phyloP scores from a whole-genome alignment of 495 filamentous ascomycete genomes.

The Pyronema omphalodes region DNA sequence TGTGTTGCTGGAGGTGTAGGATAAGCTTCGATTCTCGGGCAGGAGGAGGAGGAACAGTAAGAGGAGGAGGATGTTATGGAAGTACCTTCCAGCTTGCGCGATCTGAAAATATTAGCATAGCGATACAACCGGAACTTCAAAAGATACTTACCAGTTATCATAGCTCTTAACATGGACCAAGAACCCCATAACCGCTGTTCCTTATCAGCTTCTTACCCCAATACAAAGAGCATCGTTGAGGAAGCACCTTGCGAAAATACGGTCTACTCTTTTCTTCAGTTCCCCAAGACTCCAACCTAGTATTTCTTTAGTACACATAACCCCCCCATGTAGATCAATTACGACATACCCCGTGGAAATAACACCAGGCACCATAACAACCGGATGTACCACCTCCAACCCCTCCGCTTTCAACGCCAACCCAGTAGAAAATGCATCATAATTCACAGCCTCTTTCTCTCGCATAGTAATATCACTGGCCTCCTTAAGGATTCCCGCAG shows the following conservation, averaged over 20 bases:
- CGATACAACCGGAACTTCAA: neutral
- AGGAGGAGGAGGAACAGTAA: no score
- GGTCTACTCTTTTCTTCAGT: conserved; percentile 60
- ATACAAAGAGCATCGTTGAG: neutral
- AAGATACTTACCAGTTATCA: conserved; percentile 38
- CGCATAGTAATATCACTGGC: conserved; percentile 55
- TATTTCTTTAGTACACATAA: neutral
- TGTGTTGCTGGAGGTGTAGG: conserved; percentile 37
- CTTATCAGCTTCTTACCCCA: neutral
- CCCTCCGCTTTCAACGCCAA: conserved; percentile 68
- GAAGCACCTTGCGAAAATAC: conserved; percentile 57
- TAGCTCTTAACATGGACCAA: conserved; percentile 93
- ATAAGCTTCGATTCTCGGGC: no score
- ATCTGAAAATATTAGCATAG: conserved; percentile 29
- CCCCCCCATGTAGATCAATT: neutral
- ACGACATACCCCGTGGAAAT: conserved; percentile 61
- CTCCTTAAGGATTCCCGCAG: conserved; percentile 48
- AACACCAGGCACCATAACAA: conserved; percentile 87
- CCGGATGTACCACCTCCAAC: conserved; percentile 61
- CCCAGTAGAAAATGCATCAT: conserved; percentile 85
- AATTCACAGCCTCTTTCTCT: conserved; percentile 70
- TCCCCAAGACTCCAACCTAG: conserved; percentile 73
- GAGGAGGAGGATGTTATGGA: neutral
- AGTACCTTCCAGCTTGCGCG: conserved; percentile 68
- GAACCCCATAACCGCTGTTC: conserved; percentile 65